Conservation (phyloP, 257 asterid species). For the Nicotiana benthamiana region DNA sequence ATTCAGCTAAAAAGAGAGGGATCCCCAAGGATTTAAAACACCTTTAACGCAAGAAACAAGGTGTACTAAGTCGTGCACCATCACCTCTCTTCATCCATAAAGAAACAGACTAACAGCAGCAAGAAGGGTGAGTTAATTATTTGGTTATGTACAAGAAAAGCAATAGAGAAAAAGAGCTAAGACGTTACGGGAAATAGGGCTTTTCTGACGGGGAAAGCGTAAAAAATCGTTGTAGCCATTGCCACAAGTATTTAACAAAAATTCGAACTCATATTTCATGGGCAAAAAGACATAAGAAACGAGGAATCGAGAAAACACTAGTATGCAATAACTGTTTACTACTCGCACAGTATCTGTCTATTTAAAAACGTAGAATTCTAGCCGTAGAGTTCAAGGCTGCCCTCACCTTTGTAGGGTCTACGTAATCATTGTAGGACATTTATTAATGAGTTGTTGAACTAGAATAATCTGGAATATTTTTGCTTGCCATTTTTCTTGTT, state of each 20-base stretch:
- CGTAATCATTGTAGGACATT: neutral
- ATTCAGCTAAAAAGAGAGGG: neutral
- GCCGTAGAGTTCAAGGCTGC: neutral
- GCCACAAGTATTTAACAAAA: neutral
- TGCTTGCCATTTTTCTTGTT: neutral
- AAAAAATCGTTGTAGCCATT: neutral
- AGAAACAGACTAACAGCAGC: neutral
- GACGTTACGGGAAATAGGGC: neutral
- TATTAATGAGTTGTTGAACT: neutral
- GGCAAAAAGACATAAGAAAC: neutral
- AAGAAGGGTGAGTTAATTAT: neutral
- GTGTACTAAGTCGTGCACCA: neutral
- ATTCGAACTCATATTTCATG: neutral
- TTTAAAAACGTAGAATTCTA: neutral
- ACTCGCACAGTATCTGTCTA: neutral
- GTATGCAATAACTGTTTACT: neutral
- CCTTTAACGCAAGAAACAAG: neutral
- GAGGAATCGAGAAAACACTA: neutral
- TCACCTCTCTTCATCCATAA: neutral
- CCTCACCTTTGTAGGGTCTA: neutral
- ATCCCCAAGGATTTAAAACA: neutral
- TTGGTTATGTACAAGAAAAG: neutral
- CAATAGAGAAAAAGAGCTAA: no score
- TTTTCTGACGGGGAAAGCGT: neutral
- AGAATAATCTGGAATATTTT: neutral